These are phyloP conservation scores for Taphrina communis DNA, from an alignment of 1,139 yeast species.

Conservation along the genomic window DNA sequence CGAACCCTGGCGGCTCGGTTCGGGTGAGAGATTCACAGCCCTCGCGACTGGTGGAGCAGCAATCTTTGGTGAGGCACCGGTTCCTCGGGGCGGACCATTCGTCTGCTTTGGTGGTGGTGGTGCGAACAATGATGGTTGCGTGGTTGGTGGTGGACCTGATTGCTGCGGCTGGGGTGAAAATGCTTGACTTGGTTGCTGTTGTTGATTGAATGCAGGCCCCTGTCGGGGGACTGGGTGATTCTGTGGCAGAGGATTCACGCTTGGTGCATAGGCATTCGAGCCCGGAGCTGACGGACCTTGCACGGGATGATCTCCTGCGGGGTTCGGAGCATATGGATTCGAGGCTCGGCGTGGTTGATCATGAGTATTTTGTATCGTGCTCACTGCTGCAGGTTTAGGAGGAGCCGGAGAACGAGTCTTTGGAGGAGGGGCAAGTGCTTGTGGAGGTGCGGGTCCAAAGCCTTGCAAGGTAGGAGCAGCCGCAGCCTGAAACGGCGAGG, in stretches of 20 bases:
- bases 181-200: slow-evolving; percentile 6
- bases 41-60: slow-evolving; percentile 49
- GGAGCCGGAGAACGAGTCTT: slow-evolving; percentile 45
- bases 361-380: slow-evolving; percentile 46
- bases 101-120: slow-evolving; percentile 45
- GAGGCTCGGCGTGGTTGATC: slow-evolving; percentile 44
- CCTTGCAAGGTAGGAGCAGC: slow-evolving; percentile 48
- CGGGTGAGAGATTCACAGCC: slow-evolving; percentile 49
- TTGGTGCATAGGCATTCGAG: slow-evolving; percentile 20
- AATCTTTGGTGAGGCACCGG: slow-evolving; percentile 42
- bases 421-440: slow-evolving; percentile 43
- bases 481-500: slow-evolving; percentile 50
- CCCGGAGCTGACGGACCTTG: slow-evolving; percentile 5
- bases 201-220: slow-evolving; percentile 44
- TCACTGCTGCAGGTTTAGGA: slow-evolving; percentile 48
- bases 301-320: not conserved
- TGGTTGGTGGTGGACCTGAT: slow-evolving; percentile 46
- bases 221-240: slow-evolving; percentile 44
- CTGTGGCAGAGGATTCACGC: slow-evolving; percentile 39
- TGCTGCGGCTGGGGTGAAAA: slow-evolving; percentile 47
- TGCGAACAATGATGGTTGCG: slow-evolving; percentile 39
- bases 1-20: slow-evolving; percentile 43
- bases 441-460: slow-evolving; percentile 45
- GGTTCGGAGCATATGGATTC: slow-evolving; percentile 45
- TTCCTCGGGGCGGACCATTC: slow-evolving; percentile 44